Base-by-base conservation (phyloP, 768 basidiomycete genomes). In the Suillus tomentosus region DNA sequence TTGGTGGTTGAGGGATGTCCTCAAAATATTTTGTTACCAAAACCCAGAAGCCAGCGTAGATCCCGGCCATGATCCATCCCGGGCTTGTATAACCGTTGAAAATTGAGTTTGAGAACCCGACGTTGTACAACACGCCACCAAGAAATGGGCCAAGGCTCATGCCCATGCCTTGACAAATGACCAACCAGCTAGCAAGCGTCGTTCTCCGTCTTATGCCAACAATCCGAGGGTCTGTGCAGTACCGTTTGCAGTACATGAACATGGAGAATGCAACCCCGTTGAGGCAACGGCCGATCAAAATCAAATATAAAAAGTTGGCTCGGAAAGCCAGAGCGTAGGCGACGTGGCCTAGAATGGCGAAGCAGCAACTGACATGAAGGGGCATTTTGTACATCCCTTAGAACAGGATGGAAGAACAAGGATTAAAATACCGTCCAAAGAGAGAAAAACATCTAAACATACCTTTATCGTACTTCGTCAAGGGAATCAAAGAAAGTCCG, bases 51-150 rank as follows among this genome's bases (percentile, higher is more conserved):
- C 80, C 67, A 5, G 73, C 71, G 82, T 86, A 89, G 11, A 82
- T 69, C 31, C 69, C 78, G 0, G 85, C 84, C 84, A 89, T 86
- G 61, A 87, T 64, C 88, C 88, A 90, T 3, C 82, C 86, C 1
- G 86, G 88, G 67, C 86, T 85, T 3, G 87, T 88, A 67, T 80
- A 87, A 5, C 88, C 88, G 67, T 91, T 90, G 78, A 88, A 90
- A 5, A 88, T 67, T 0, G 73, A 65, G 67, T 82, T 86, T 22
- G 64, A 63, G 69, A 87, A 87, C 1, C 88, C 87, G 56, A 88
- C 70, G 64, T 84, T 88, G 73, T 82, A 89, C 42, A 89, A 70
- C 3, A 87, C 61, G 7, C 88, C 89, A 27, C 88, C 87, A 37
- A 84, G 70, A 73, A 88, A 88, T 1, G 88, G 88, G 0, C 89